These are phyloP conservation scores for Neonectria neomacrospora DNA, from an alignment of 2,329 filamentous ascomycete species.

Conservation along the genomic window DNA sequence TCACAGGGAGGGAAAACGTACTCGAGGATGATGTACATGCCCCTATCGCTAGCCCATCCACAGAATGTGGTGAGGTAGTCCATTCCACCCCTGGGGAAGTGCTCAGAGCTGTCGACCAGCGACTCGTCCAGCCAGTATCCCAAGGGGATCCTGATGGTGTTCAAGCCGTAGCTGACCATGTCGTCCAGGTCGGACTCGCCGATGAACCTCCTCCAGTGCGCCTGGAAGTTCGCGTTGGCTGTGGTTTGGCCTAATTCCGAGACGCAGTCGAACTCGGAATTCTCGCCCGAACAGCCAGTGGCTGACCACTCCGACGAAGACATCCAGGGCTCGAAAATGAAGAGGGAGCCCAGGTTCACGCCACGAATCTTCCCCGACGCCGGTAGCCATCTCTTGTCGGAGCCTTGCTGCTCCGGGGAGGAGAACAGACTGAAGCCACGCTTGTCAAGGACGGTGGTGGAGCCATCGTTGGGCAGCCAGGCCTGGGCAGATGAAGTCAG, in stretches of 20 bases:
- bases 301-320: conserved; percentile 55
- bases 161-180: conserved; percentile 62
- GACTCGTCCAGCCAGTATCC: conserved; percentile 67
- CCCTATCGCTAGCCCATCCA: conserved; percentile 59
- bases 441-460: neutral
- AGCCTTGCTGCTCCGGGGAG: neutral
- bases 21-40: conserved; percentile 65
- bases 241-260: conserved; percentile 56
- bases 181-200: conserved; percentile 59
- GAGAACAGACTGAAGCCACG: conserved; percentile 24
- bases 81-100: conserved; percentile 60
- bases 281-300: conserved; percentile 59
- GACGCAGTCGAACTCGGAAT: conserved; percentile 67
- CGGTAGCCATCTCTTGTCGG: conserved; percentile 31
- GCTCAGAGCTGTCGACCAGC: conserved; percentile 60
- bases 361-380: conserved; percentile 59
- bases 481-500: conserved; percentile 33
- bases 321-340: conserved; percentile 67
- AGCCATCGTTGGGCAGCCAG: conserved; percentile 32
- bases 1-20: conserved; percentile 4
- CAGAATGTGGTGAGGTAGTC: conserved; percentile 59
- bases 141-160: conserved; percentile 64
- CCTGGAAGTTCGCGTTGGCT: conserved; percentile 59
- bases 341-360: conserved; percentile 64
- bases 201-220: conserved; percentile 64